A percentile compares a stretch with the other conserved stretches of the same genome.
Conservation (phyloP, 768 basidiomycete species). For the Mycena alexandri region DNA sequence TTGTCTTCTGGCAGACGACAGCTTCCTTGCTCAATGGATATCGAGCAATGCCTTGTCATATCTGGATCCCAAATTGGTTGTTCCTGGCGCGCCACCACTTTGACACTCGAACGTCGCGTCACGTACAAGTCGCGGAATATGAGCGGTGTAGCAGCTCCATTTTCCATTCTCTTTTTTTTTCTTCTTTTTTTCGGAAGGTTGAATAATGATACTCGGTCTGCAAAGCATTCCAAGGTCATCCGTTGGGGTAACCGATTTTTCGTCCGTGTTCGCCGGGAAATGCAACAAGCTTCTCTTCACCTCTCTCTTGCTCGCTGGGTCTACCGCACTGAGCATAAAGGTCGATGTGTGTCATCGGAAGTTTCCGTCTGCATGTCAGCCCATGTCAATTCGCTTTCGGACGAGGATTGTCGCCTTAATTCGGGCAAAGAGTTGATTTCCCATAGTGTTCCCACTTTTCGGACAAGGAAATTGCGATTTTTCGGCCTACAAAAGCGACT, state of each 20-base stretch:
- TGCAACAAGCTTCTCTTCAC: conserved; percentile 7
- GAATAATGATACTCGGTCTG: no score
- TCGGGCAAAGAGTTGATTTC: no score
- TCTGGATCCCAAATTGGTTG: not conserved
- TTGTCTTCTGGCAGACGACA: conserved; percentile 9
- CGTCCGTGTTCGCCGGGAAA: conserved; percentile 8
- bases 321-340: conserved; percentile 6
- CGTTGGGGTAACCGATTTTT: no score
- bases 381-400: no score
- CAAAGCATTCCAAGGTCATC: no score
- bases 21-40: conserved; percentile 9
- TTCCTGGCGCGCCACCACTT: conserved; percentile 8
- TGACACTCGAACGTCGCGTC: conserved; percentile 10
- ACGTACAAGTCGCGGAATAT: conserved; percentile 4
- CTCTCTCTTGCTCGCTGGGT: conserved; percentile 6
- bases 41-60: conserved; percentile 9
- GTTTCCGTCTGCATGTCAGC: no score
- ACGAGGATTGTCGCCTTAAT: no score
- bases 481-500: no score
- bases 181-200: no score
- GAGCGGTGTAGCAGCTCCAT: conserved; percentile 1
- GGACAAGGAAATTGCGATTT: no score
- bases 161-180: not conserved
- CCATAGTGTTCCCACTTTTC: no score
- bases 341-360: conserved; percentile 11